Evolutionary conservation across 768 basidiomycete species (phyloP), one percentile per base, ranked within the genome.

Genomic region (Mycena floridula): DNA sequence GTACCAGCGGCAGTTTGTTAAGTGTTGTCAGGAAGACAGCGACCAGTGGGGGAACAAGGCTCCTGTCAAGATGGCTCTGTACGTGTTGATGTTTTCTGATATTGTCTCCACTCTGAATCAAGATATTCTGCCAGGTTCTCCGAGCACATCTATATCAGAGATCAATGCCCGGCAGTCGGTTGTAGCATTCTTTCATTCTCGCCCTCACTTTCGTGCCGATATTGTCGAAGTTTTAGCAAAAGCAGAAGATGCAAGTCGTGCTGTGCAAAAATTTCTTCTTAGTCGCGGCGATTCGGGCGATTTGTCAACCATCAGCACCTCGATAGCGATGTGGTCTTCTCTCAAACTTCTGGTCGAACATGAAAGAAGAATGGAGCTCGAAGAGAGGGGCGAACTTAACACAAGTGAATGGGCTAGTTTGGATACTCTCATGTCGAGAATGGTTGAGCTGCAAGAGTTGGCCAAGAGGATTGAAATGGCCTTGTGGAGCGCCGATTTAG

Each of bases 1-100:
- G 87, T 0, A 59, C 66, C 9, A 77, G 74, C 45, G 91, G 91
- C 4, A 89, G 82, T 54, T 69, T 94, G 44, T 54, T 91, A 25
- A 84, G 79, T 52, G 76, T 76, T 25, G 70, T 92, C 45, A 89
- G 84, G 56, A 74, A 86, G 37, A 94, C 91, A 0, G 67, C 76
- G 7, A 92, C 91, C 1, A 79, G 68, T 38, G 79, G 90, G 46
- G 91, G 91, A 2, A 79, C 82, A 20, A 78, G 91, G 20, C 69
- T 88, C 22, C 72, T 94, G 16, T 63, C 76, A 11, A 73, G 89
- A 51, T 86, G 84, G 79, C 66, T 94, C 30, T 88, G 90, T 92
- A 64, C 55, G 78, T 64, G 7, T 44, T 40, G 22, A 37, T 21
- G 5, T 15, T 37, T 8, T 22, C 16, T 9, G 21, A n/a, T 28